A percentile compares a stretch with the other conserved stretches of the same genome.
These are phyloP conservation scores for Eragrostis curvula DNA, from an alignment of 176 grass and related monocot species.

Conservation along the genomic window DNA sequence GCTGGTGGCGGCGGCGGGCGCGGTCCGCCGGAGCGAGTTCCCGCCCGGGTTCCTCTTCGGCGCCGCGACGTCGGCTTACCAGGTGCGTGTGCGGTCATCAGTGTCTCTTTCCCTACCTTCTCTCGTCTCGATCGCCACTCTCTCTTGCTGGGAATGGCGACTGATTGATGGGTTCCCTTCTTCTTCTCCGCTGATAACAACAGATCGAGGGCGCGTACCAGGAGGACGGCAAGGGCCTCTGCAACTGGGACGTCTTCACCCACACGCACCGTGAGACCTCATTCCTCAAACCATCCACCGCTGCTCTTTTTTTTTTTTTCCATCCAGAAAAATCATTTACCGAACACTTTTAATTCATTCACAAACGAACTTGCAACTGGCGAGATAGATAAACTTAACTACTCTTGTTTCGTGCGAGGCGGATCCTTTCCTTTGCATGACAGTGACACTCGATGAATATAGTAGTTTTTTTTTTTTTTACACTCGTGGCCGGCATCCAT, in stretches of 20 bases:
- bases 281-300: too few relatives aligned
- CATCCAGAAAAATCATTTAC: too few relatives aligned
- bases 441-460: too few relatives aligned
- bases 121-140: too few relatives aligned
- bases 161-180: background rate
- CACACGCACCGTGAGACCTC: slow-evolving; percentile 41
- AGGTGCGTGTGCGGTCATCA: slow-evolving; percentile 40
- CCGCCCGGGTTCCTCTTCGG: slow-evolving; percentile 57
- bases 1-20: background rate
- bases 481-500: too few relatives aligned
- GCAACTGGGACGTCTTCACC: slow-evolving; percentile 90
- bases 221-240: slow-evolving; percentile 75
- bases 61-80: slow-evolving; percentile 59
- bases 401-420: too few relatives aligned
- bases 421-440: too few relatives aligned
- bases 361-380: too few relatives aligned
- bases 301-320: too few relatives aligned
- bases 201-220: slow-evolving; percentile 89
- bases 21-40: slow-evolving; percentile 48
- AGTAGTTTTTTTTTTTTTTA: too few relatives aligned
- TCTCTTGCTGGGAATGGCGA: background rate
- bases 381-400: too few relatives aligned
- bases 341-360: too few relatives aligned
- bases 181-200: background rate
- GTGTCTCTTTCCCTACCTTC: background rate